Evolutionary conservation across 805 yeast species (phyloP).

Genomic region (Brettanomyces nanus): DNA sequence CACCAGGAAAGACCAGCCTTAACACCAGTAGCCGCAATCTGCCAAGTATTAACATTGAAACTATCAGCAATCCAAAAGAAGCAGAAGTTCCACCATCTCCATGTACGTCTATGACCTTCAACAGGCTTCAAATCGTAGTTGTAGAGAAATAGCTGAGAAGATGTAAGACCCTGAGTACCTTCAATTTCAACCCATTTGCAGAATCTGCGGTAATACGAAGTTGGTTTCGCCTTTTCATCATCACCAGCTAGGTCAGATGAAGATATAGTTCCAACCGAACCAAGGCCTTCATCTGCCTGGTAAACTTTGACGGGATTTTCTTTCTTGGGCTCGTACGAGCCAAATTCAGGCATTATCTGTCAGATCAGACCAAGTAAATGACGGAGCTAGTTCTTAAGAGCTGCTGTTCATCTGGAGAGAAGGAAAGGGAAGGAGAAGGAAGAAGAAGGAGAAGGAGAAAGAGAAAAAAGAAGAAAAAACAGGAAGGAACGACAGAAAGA

Average conservation of each 20-base stretch:
- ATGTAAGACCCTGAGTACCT: slow-evolving; percentile 30
- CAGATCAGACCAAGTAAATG: background rate
- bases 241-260: background rate
- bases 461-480: background rate
- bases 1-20: slow-evolving; percentile 78
- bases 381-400: too few species aligned
- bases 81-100: slow-evolving; percentile 79
- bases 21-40: slow-evolving; percentile 82
- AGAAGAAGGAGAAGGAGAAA: background rate
- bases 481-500: too few species aligned
- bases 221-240: background rate
- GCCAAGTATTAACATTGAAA: slow-evolving; percentile 85
- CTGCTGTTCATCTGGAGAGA: background rate
- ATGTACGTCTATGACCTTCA: slow-evolving; percentile 62
- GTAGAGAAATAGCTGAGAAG: slow-evolving; percentile 56
- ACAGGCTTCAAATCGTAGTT: slow-evolving; percentile 77
- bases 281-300: background rate
- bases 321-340: background rate
- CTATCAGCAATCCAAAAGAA: slow-evolving; percentile 87
- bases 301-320: background rate
- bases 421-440: background rate
- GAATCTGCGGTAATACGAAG: background rate
- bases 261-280: background rate
- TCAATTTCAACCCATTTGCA: slow-evolving; percentile 17
- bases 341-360: background rate